Base-by-base conservation (phyloP, 2,329 filamentous ascomycete genomes). In the Aspergillus pseudoterreus region DNA sequence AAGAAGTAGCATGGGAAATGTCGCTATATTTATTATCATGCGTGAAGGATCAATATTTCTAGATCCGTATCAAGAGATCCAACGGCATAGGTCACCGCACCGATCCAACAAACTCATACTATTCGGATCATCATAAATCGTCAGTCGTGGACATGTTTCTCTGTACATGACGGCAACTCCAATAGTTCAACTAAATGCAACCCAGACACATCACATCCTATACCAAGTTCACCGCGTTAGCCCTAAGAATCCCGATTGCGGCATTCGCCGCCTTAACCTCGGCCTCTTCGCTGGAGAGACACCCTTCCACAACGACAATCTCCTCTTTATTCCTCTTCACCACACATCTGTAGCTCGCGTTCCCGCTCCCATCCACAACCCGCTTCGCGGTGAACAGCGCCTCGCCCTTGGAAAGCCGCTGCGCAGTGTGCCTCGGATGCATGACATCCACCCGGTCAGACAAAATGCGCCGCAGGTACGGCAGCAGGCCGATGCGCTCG, bases 391-490 rank as follows among this genome's bases (percentile, higher is more conserved):
- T 55, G n/a, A 65, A 66, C 0, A 45, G 27, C 6, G 63, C 55
- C 2, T 41, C 47, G 2, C 43, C 43, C 53, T 57, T 63, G 1
- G 83, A 83, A 30, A 87, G 58, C 42, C 78, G 71, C 0, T 86
- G 85, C 8, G 95, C 70, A 52, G 83, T 77, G 65, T 90, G 85
- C 68, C 90, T 92, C 8, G 82, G 82, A 63, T 83, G 80, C 45
- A 75, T 62, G 3, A 78, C 70, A 44, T 85, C 77, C 2, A 92
- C 63, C 2, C 80, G 79, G 1, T 76, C 71, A 0, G 65, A 59
- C 9, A 95, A 60, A 10, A 91, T 73, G 2, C 84, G 78, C 0
- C 80, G 72, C 52, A 95, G 68, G 57, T 83, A 82, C 0, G 71
- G 65, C 36, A 91, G 57, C 4, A 96, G 75, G 0, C 90, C 90